A percentile compares a stretch with the other conserved stretches of the same genome.
Conservation (phyloP, 2,329 filamentous ascomycete species). For the Trichoderma asperellum region DNA sequence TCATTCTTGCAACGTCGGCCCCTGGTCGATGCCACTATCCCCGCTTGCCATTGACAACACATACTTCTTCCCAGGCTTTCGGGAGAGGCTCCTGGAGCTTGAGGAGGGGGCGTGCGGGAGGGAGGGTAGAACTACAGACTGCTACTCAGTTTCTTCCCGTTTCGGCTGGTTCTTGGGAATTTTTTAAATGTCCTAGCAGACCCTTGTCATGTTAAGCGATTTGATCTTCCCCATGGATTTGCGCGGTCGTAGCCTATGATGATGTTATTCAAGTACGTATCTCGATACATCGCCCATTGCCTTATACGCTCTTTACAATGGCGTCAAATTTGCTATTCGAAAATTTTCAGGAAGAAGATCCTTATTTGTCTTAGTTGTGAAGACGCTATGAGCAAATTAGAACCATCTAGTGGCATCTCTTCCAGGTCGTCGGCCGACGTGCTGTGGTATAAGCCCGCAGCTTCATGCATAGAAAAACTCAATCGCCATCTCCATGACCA, state of each 20-base stretch:
- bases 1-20: not conserved
- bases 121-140: not conserved
- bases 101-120: slow-evolving; percentile 24
- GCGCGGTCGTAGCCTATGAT: not conserved
- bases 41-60: slow-evolving; percentile 25
- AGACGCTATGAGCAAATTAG: not conserved
- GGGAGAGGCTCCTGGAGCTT: slow-evolving; percentile 23
- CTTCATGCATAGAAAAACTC: slow-evolving; percentile 4
- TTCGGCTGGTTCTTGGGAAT: slow-evolving; percentile 17
- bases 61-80: slow-evolving; percentile 27
- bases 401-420: not conserved
- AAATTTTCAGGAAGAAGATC: not conserved
- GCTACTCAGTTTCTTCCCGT: slow-evolving; percentile 10
- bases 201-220: not conserved
- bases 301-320: not conserved
- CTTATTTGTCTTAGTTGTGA: not conserved
- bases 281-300: not conserved
- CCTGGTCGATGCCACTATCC: slow-evolving; percentile 11
- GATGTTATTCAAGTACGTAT: not conserved
- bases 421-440: slow-evolving; percentile 14
- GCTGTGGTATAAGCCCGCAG: not conserved
- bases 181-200: not conserved
- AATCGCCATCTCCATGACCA: slow-evolving; percentile 8
- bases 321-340: not conserved
- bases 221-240: not conserved